Conservation (phyloP, 2,329 filamentous ascomycete species). For the Neofusicoccum cordaticola region DNA sequence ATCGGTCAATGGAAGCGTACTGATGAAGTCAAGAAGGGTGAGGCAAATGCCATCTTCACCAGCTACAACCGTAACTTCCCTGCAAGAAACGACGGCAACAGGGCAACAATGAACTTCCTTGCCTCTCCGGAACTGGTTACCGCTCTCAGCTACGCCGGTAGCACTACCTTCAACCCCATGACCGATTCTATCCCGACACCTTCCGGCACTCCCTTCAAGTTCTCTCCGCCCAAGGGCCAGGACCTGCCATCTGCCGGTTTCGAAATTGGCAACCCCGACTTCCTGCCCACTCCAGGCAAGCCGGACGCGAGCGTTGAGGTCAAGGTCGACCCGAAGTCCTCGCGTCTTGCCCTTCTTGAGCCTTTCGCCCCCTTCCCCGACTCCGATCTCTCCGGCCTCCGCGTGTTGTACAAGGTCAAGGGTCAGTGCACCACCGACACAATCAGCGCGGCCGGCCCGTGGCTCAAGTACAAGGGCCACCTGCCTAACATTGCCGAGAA, state of each 20-base stretch:
- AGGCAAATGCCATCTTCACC: slow-evolving; percentile 88
- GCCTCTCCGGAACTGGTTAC: slow-evolving; percentile 96
- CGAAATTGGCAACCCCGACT: slow-evolving; percentile 69
- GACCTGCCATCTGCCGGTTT: slow-evolving; percentile 71
- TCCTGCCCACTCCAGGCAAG: slow-evolving; percentile 69
- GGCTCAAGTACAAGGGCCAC: slow-evolving; percentile 99
- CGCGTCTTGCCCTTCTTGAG: slow-evolving; percentile 84
- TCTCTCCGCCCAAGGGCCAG: slow-evolving; percentile 67
- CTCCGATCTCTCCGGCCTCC: slow-evolving; percentile 70
- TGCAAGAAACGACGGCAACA: slow-evolving; percentile 94
- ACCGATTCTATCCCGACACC: slow-evolving; percentile 80
- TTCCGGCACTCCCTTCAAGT: slow-evolving; percentile 78
- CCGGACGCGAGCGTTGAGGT: slow-evolving; percentile 71
- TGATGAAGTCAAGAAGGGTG: slow-evolving; percentile 79
- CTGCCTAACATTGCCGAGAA: slow-evolving; percentile 97
- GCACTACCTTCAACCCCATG: slow-evolving; percentile 93
- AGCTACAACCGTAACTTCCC: slow-evolving; percentile 99
- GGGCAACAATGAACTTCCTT: slow-evolving; percentile 97
- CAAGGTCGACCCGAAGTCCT: slow-evolving; percentile 80
- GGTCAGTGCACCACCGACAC: slow-evolving; percentile 99
- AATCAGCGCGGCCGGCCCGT: slow-evolving; percentile 93
- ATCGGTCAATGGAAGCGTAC: slow-evolving; percentile 95
- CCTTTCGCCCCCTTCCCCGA: slow-evolving; percentile 83
- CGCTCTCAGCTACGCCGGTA: slow-evolving; percentile 88
- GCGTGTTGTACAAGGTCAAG: slow-evolving; percentile 91